Conservation (phyloP, 129 eudicot species). For the Centaurea solstitialis region DNA sequence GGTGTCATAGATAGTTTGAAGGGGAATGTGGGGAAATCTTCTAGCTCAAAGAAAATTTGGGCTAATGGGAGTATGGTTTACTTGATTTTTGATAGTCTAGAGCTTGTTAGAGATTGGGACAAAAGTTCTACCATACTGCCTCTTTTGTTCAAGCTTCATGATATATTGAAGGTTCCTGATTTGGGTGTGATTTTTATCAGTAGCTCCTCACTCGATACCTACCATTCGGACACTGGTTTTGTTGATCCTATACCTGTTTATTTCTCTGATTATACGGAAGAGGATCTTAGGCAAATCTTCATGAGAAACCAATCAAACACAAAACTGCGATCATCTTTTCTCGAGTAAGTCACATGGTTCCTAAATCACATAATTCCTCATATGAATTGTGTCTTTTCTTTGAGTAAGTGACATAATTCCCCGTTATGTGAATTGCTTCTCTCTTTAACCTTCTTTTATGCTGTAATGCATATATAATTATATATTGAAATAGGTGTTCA, state of each 20-base stretch:
- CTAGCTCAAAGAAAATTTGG: slow-evolving; percentile 43
- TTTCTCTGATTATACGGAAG: slow-evolving; percentile 83
- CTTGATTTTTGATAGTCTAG: slow-evolving; percentile 74
- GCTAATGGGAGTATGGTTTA: slow-evolving; percentile 70
- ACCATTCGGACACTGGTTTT: slow-evolving; percentile 68
- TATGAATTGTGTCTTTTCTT: not conserved
- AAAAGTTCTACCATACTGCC: slow-evolving; percentile 68
- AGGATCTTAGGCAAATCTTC: slow-evolving; percentile 71
- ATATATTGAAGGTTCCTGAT: slow-evolving; percentile 64
- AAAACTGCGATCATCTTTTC: slow-evolving; percentile 74
- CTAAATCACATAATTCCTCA: slow-evolving; percentile 31
- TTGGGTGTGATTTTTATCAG: slow-evolving; percentile 82
- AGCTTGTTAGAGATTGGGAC: slow-evolving; percentile 88
- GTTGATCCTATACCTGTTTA: slow-evolving; percentile 74
- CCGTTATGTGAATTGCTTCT: not conserved
- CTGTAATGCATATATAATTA: not conserved
- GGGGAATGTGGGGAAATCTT: slow-evolving; percentile 41
- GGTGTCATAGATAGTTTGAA: slow-evolving; percentile 48
- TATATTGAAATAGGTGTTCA: not conserved
- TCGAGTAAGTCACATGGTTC: slow-evolving; percentile 63
- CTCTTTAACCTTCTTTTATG: not conserved
- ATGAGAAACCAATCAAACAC: slow-evolving; percentile 58
- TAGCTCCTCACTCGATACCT: slow-evolving; percentile 72
- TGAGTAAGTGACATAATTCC: not conserved
- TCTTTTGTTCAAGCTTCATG: slow-evolving; percentile 70